Evolutionary conservation across 2,329 filamentous ascomycete genomes (phyloP).

Genomic region (Aspergillus sp.): DNA sequence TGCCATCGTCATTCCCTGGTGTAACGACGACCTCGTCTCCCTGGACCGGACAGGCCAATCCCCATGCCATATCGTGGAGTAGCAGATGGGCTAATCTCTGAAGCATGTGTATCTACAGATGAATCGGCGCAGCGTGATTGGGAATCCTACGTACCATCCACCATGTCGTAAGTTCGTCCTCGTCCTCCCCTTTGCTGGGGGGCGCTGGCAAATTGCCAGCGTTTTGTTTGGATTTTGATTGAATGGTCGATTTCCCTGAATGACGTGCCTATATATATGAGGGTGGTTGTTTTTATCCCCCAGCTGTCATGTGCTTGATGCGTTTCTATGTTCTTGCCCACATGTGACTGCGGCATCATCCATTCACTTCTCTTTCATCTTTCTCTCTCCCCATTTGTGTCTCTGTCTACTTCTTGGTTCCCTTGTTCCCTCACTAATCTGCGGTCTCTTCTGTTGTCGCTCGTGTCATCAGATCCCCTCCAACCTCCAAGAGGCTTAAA

Average conservation of each 20-base stretch:
- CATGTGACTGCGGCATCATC: constrained; percentile 2
- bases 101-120: constrained; percentile 40
- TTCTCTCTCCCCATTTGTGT: neutral
- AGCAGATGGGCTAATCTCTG: constrained; percentile 35
- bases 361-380: no score
- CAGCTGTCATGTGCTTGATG: constrained; percentile 6
- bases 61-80: constrained; percentile 27
- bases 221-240: neutral
- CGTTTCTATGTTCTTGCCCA: constrained; percentile 1
- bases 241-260: constrained; percentile 1
- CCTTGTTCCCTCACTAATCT: neutral
- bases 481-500: constrained; percentile 43
- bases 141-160: constrained; percentile 32
- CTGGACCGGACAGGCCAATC: constrained; percentile 29
- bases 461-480: constrained; percentile 33
- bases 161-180: constrained; percentile 41
- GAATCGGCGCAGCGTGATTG: constrained; percentile 37
- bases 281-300: no score
- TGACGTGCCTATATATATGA: constrained; percentile 4
- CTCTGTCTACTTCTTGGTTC: neutral
- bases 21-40: constrained; percentile 32
- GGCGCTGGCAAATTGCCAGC: neutral
- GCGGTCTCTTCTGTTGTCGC: neutral
- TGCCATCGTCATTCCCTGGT: constrained; percentile 36
- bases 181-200: constrained; percentile 11